These are phyloP conservation scores for Rhizophagus prolifer DNA, from an alignment of 192 early-diverging fungal species.

Conservation along the genomic window DNA sequence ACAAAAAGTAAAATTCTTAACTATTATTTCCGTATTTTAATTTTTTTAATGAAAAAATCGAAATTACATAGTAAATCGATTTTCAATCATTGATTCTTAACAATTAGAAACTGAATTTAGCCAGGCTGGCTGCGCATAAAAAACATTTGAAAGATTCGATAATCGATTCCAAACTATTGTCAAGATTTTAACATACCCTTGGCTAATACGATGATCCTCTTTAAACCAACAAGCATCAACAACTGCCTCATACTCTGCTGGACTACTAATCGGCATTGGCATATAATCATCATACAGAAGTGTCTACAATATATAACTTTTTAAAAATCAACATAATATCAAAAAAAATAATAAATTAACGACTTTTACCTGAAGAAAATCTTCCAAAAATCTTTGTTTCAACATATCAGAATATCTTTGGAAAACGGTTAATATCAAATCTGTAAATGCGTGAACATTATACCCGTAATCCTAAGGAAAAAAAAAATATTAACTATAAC, in stretches of 20 bases:
- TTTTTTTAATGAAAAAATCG: too few relatives aligned
- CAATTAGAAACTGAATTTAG: too few relatives aligned
- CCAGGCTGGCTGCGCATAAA: too few relatives aligned
- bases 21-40: too few relatives aligned
- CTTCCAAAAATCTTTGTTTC: conserved; percentile 63
- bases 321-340: background rate
- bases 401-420: conserved; percentile 78
- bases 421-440: conserved; percentile 74
- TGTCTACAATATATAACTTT: conserved; percentile 47
- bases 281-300: conserved; percentile 81
- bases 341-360: background rate
- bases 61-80: too few relatives aligned
- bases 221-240: conserved; percentile 62
- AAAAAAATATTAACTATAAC: background rate
- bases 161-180: too few relatives aligned
- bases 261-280: conserved; percentile 67
- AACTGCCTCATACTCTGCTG: conserved; percentile 64
- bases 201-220: conserved; percentile 46
- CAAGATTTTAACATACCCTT: background rate
- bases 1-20: too few relatives aligned
- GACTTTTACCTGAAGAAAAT: conserved; percentile 64
- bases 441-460: conserved; percentile 63
- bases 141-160: too few relatives aligned
- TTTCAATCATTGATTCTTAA: too few relatives aligned
- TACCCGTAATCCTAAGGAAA: conserved; percentile 68